Conservation (phyloP, 257 asterid species). For the Gentiana macrophylla region DNA sequence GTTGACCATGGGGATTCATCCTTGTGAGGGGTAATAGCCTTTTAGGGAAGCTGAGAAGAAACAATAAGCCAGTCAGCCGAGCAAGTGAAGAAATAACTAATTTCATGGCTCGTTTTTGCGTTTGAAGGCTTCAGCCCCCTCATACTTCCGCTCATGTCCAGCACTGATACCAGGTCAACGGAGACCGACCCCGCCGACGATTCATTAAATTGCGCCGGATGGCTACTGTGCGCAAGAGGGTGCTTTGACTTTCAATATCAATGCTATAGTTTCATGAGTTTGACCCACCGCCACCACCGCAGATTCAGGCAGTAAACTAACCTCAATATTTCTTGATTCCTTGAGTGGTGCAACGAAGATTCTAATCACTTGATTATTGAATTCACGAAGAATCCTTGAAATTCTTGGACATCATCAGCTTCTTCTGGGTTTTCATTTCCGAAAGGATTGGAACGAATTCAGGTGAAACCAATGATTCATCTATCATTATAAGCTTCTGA, state of each 20-base stretch:
- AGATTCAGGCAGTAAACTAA: constrained; percentile 52
- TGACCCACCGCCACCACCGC: constrained; percentile 55
- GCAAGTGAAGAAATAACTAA: constrained; percentile 79
- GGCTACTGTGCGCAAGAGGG: constrained; percentile 12
- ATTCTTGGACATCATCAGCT: constrained; percentile 37
- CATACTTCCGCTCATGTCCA: constrained; percentile 78
- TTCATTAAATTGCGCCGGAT: constrained; percentile 17
- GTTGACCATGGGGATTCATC: constrained; percentile 71
- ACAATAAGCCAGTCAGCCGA: constrained; percentile 80
- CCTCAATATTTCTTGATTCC: constrained; percentile 34
- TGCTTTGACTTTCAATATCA: constrained; percentile 65
- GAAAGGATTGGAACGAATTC: constrained; percentile 32
- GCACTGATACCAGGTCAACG: constrained; percentile 74
- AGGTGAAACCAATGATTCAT: constrained; percentile 63
- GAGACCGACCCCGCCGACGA: constrained; percentile 62
- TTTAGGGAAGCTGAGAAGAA: constrained; percentile 52
- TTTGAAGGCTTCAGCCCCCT: constrained; percentile 73
- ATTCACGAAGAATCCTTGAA: constrained; percentile 64
- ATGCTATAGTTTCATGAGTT: constrained; percentile 47
- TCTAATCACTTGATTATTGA: constrained; percentile 39
- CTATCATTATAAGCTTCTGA: constrained; percentile 41
- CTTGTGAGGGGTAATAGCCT: constrained; percentile 52
- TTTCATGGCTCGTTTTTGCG: constrained; percentile 84
- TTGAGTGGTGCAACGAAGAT: not conserved
- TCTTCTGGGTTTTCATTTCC: constrained; percentile 13